Percentiles rank a stretch among this genome's conserved stretches.
Evolutionary conservation across 345 rosid species (phyloP).

Genomic region (Rhizophora mangle): DNA sequence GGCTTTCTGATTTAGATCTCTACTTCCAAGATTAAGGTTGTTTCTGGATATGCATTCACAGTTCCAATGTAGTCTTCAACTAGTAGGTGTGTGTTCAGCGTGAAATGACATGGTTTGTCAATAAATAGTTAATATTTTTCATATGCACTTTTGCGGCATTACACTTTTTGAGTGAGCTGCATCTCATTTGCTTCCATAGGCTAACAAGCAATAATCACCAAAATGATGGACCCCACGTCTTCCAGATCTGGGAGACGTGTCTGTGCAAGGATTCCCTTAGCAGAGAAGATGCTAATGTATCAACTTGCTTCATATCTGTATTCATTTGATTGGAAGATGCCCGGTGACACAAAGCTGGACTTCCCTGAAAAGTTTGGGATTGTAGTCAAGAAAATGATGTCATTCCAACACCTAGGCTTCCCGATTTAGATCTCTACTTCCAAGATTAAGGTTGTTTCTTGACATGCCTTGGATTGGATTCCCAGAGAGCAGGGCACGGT

Average conservation of each 20-base stretch:
- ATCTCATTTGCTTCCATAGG: no score
- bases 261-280: slow-evolving; percentile 49
- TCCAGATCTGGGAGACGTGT: slow-evolving; percentile 49
- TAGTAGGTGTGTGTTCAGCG: no score
- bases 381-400: slow-evolving; percentile 38
- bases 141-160: no score
- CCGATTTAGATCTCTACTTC: neutral
- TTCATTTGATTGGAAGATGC: slow-evolving; percentile 53
- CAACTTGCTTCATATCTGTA: slow-evolving; percentile 44
- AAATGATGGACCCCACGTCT: neutral
- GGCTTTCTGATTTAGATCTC: slow-evolving; percentile 14
- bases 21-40: neutral
- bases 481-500: no score
- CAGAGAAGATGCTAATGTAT: slow-evolving; percentile 39
- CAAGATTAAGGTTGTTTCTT: no score
- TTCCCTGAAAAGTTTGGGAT: slow-evolving; percentile 44
- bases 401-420: slow-evolving; percentile 40
- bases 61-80: no score
- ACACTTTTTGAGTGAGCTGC: no score
- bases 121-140: no score
- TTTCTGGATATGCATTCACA: no score
- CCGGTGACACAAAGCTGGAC: slow-evolving; percentile 31
- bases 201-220: neutral
- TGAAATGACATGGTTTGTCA: no score
- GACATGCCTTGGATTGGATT: no score